Evolutionary conservation across 1,284 basidiomycete genomes (phyloP).

Genomic region (Pseudozyma thailandica): DNA sequence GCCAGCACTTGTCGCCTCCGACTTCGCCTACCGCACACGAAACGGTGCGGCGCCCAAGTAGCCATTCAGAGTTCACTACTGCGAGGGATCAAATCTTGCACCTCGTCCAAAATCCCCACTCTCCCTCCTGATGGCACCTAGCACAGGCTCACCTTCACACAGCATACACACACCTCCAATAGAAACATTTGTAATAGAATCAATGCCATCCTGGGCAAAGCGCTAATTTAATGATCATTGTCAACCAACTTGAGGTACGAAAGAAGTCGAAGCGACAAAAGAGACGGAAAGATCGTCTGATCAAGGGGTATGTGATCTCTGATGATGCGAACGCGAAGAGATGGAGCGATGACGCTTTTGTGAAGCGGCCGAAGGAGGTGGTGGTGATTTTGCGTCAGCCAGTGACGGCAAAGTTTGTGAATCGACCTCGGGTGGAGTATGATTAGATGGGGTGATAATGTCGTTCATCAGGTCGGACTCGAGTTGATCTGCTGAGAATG

Average conservation of each 20-base stretch:
- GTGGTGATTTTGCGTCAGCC: slow-evolving; percentile 7
- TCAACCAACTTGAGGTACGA: slow-evolving; percentile 4
- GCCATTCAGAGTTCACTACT: too few relatives aligned
- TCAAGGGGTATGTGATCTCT: slow-evolving; percentile 31
- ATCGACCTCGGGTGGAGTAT: slow-evolving; percentile 10
- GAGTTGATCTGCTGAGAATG: slow-evolving; percentile 5
- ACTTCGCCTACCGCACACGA: neutral
- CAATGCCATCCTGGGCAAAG: slow-evolving; percentile 16
- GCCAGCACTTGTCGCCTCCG: neutral
- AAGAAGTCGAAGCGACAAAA: neutral
- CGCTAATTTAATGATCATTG: neutral
- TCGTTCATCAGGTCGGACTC: slow-evolving; percentile 6
- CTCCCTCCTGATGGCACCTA: too few relatives aligned
- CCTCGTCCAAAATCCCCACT: too few relatives aligned
- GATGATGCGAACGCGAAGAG: slow-evolving; percentile 34
- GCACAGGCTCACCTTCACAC: too few relatives aligned
- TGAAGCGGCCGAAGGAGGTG: too few relatives aligned
- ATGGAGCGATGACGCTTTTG: slow-evolving; percentile 33
- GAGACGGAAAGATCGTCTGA: neutral
- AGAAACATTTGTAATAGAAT: neutral
- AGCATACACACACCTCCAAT: neutral
- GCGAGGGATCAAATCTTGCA: too few relatives aligned
- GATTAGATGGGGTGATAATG: slow-evolving; percentile 8
- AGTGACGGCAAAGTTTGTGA: slow-evolving; percentile 2
- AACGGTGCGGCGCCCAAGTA: neutral